Conservation (phyloP, 2,329 filamentous ascomycete species). For the Epichloe bromicola region DNA sequence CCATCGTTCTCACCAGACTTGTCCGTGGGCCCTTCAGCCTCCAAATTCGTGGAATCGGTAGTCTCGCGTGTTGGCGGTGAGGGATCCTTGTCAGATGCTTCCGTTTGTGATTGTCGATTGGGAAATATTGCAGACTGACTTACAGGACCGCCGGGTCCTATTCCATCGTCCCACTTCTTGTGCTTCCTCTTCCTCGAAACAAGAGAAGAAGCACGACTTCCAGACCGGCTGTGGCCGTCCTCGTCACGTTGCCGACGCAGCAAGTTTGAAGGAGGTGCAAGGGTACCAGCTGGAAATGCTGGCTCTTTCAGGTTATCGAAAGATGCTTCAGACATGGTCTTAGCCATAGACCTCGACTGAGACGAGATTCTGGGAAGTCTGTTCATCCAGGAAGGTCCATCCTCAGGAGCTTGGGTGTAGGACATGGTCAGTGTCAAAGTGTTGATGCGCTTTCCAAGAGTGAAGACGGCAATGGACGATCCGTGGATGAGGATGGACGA, state of each 20-base stretch:
- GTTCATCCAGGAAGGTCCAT: constrained; percentile 91
- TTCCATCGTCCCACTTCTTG: constrained; percentile 57
- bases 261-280: constrained; percentile 66
- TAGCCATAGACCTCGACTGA: constrained; percentile 66
- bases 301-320: constrained; percentile 48
- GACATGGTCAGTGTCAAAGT: constrained; percentile 91
- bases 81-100: constrained; percentile 17
- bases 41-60: constrained; percentile 20
- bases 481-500: constrained; percentile 91
- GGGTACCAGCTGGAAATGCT: constrained; percentile 51
- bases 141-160: constrained; percentile 74
- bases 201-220: constrained; percentile 47
- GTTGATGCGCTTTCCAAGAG: constrained; percentile 94
- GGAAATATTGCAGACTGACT: constrained; percentile 83
- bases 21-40: constrained; percentile 20
- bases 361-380: constrained; percentile 61
- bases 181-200: constrained; percentile 49
- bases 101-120: constrained; percentile 23
- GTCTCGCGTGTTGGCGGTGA: constrained; percentile 17
- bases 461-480: constrained; percentile 96
- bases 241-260: constrained; percentile 75
- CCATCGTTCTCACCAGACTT: constrained; percentile 15
- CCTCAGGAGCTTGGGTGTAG: constrained; percentile 80
- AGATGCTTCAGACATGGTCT: constrained; percentile 71
- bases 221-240: constrained; percentile 37